Percentiles rank a stretch among this genome's conserved stretches.
These are phyloP conservation scores for Fusarium albosuccineum DNA, from an alignment of 2,329 filamentous ascomycete species.

Conservation along the genomic window DNA sequence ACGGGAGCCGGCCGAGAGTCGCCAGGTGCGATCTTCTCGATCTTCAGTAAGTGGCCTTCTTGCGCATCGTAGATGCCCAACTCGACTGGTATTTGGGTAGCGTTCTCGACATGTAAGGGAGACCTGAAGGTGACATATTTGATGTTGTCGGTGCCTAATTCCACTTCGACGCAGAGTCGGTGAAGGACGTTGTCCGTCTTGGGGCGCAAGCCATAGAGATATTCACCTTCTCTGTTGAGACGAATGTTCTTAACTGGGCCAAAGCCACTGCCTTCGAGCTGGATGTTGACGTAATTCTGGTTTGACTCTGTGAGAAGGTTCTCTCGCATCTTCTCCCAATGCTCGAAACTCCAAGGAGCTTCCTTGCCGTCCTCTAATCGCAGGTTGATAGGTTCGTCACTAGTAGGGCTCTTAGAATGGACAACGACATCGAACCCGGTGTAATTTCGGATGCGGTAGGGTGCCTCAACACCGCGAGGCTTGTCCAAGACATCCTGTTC, in stretches of 20 bases:
- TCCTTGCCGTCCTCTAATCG: constrained; percentile 91
- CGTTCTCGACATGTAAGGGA: constrained; percentile 92
- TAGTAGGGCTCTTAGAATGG: constrained; percentile 78
- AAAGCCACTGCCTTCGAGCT: constrained; percentile 93
- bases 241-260: constrained; percentile 89
- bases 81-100: constrained; percentile 96
- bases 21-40: constrained; percentile 96
- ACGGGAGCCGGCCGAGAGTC: constrained; percentile 92
- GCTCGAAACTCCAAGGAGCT: constrained; percentile 95
- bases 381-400: constrained; percentile 77
- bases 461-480: constrained; percentile 89
- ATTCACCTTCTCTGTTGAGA: constrained; percentile 94
- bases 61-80: constrained; percentile 89
- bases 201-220: constrained; percentile 88
- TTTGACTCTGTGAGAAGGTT: constrained; percentile 87
- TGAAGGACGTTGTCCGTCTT: constrained; percentile 88
- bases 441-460: constrained; percentile 94
- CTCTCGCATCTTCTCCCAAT: constrained; percentile 96
- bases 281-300: constrained; percentile 82
- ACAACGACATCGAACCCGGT: constrained; percentile 92
- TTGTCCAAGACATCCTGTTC: constrained; percentile 91
- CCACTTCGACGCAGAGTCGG: constrained; percentile 91
- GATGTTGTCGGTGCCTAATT: constrained; percentile 92
- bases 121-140: constrained; percentile 98
- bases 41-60: constrained; percentile 92